Evolutionary conservation across 2,329 filamentous ascomycete species (phyloP).

Genomic region (Paecilomyces sp.): DNA sequence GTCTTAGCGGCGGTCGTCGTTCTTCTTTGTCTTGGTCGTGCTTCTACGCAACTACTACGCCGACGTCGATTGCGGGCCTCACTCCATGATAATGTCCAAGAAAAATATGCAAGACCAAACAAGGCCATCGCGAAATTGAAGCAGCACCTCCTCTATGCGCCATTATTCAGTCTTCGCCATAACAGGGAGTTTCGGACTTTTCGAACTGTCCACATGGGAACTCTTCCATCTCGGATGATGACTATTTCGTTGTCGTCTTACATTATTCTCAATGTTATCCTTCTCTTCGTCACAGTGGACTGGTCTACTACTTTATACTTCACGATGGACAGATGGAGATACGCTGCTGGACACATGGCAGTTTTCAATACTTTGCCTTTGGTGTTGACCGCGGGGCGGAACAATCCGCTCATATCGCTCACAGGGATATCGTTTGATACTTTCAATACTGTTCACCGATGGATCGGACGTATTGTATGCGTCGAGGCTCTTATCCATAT

Average conservation of each 20-base stretch:
- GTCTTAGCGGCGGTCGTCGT: conserved; percentile 16
- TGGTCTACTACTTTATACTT: conserved; percentile 22
- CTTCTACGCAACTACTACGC: conserved; percentile 15
- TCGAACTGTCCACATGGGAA: conserved; percentile 60
- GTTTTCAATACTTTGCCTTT: conserved; percentile 83
- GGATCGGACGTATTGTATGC: conserved; percentile 67
- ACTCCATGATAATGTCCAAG: conserved; percentile 14
- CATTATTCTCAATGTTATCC: conserved; percentile 62
- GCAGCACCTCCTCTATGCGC: conserved; percentile 47
- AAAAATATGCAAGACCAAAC: conserved; percentile 9
- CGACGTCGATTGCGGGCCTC: conserved; percentile 15
- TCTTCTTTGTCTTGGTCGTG: conserved; percentile 17
- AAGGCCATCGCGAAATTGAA: conserved; percentile 21
- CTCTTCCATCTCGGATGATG: conserved; percentile 66
- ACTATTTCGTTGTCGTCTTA: conserved; percentile 60
- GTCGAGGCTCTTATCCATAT: conserved; percentile 64
- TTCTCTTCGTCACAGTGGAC: conserved; percentile 46
- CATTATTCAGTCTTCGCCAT: conserved; percentile 63
- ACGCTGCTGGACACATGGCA: conserved; percentile 72
- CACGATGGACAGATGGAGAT: conserved; percentile 52
- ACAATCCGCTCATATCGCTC: conserved; percentile 77
- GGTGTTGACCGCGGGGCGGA: conserved; percentile 77
- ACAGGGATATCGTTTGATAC: conserved; percentile 86
- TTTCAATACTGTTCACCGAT: conserved; percentile 82
- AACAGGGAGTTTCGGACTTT: conserved; percentile 63